phyloP scores from a whole-genome alignment of 768 basidiomycete species.

The Hirschioporus abietinus region DNA sequence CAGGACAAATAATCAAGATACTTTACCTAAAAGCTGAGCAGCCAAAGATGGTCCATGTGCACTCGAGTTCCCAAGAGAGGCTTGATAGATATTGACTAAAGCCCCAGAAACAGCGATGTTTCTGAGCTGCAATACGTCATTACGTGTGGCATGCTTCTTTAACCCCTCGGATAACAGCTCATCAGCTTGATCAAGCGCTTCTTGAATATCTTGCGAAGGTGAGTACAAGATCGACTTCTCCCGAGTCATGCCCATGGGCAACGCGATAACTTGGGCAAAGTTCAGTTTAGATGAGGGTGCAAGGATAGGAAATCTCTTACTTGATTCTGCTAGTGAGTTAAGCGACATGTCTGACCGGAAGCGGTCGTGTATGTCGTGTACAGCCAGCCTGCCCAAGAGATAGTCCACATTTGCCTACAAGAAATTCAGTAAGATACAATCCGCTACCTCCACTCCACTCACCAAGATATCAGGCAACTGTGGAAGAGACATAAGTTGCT shows the following conservation, averaged over 20 bases:
- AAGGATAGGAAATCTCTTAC: constrained; percentile 40
- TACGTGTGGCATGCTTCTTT: constrained; percentile 45
- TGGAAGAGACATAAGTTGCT: constrained; percentile 52
- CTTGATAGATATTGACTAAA: constrained; percentile 69
- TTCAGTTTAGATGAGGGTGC: neutral
- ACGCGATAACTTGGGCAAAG: constrained; percentile 57
- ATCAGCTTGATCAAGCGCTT: constrained; percentile 62
- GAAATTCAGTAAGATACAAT: neutral
- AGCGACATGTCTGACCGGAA: constrained; percentile 87
- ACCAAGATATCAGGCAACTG: constrained; percentile 57
- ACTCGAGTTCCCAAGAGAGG: constrained; percentile 64
- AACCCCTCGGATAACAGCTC: constrained; percentile 65
- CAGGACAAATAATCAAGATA: constrained; percentile 2
- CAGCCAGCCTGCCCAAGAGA: constrained; percentile 69
- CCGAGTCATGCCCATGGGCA: constrained; percentile 72
- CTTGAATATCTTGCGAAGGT: constrained; percentile 52
- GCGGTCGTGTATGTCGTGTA: constrained; percentile 71
- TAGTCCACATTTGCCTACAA: constrained; percentile 67
- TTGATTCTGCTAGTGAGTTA: constrained; percentile 85
- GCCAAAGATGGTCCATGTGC: constrained; percentile 48
- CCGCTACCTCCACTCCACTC: constrained; percentile 8
- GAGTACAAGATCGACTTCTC: constrained; percentile 35
- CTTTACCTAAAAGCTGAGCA: constrained; percentile 56
- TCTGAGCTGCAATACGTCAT: constrained; percentile 66
- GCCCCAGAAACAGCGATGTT: constrained; percentile 69